phyloP scores from a whole-genome alignment of 2,329 filamentous ascomycete species.

The Sclerotiophoma versabilis region DNA sequence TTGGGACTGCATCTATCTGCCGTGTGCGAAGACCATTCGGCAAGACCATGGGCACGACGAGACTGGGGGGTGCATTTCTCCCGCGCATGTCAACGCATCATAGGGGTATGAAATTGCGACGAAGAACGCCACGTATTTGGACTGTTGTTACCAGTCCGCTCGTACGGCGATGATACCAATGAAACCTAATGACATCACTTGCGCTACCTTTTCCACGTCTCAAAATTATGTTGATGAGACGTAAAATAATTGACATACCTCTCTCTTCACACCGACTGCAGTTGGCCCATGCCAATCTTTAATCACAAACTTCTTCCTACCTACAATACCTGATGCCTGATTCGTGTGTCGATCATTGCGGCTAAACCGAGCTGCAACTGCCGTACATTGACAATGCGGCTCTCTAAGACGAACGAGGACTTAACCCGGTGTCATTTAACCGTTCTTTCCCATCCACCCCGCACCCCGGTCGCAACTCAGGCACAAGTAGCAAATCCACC shows the following conservation, averaged over 20 bases:
- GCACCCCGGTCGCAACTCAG: constrained; percentile 28
- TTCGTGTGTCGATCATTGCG: constrained; percentile 22
- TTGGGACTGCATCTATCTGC: not conserved
- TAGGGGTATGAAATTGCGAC: not conserved
- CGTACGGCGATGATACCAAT: constrained; percentile 12
- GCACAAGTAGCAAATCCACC: constrained; percentile 17
- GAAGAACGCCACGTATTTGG: not conserved
- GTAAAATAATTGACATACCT: not conserved
- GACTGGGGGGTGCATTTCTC: not conserved
- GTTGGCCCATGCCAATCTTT: not conserved
- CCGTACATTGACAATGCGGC: constrained; percentile 4
- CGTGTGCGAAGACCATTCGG: not conserved
- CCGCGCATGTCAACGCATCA: not conserved
- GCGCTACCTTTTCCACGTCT: not conserved
- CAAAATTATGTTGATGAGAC: not conserved
- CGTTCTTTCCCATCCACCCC: constrained; percentile 38
- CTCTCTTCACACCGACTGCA: not conserved
- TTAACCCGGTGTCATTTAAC: constrained; percentile 39
- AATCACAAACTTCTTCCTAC: not conserved
- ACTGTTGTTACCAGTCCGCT: not conserved
- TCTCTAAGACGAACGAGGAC: constrained; percentile 16
- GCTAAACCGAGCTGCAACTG: constrained; percentile 22
- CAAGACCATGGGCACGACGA: not conserved
- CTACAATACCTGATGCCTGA: not conserved
- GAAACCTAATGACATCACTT: constrained; percentile 3